Percentiles rank a stretch among this genome's conserved stretches.
These are phyloP conservation scores for Clavispora vitiphila DNA, from an alignment of 805 yeast species.

Conservation along the genomic window DNA sequence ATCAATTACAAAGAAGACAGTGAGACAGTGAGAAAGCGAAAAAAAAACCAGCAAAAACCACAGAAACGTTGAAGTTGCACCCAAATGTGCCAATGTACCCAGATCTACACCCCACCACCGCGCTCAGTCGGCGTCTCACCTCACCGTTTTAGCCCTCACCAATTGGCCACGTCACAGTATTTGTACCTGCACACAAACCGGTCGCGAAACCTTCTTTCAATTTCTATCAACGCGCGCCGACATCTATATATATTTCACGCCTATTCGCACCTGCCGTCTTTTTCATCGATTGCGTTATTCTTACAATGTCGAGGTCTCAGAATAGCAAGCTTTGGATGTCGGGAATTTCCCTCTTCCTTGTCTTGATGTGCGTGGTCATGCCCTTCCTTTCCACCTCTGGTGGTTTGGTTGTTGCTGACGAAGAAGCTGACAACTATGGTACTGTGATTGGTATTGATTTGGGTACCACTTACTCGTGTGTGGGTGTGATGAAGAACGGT, in stretches of 20 bases:
- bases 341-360: conserved; percentile 26
- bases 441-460: conserved; percentile 93
- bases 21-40: too few relatives aligned
- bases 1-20: too few relatives aligned
- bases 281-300: not conserved
- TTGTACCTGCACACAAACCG: conserved; percentile 7
- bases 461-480: conserved; percentile 94
- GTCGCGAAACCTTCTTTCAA: conserved; percentile 10
- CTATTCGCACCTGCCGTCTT: not conserved
- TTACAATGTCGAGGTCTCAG: conserved; percentile 5
- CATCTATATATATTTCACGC: conserved; percentile 4
- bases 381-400: conserved; percentile 27
- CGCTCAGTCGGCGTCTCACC: too few relatives aligned
- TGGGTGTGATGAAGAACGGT: conserved; percentile 88
- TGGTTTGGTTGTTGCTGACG: conserved; percentile 20
- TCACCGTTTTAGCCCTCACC: not conserved
- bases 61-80: too few relatives aligned
- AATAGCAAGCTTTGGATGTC: conserved; percentile 20
- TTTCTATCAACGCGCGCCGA: conserved; percentile 13
- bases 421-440: conserved; percentile 44
- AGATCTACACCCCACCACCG: too few relatives aligned
- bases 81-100: too few relatives aligned
- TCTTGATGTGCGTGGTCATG: conserved; percentile 31
- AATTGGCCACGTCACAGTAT: conserved; percentile 13
- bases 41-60: too few relatives aligned